Conservation (phyloP, 2,329 filamentous ascomycete genomes). For the Fusarium sp. region DNA sequence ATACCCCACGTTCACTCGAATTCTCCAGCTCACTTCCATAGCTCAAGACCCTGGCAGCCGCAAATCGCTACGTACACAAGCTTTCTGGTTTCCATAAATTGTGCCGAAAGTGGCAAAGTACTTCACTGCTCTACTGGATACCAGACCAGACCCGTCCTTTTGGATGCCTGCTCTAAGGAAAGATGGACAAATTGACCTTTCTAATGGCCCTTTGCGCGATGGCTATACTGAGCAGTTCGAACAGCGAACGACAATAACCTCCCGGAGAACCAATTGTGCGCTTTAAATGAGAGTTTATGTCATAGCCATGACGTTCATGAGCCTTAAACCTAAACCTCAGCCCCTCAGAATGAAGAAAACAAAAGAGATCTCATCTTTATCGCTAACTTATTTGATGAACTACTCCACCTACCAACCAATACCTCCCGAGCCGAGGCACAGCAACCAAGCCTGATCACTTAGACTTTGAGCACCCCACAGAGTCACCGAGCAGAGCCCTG, state of each 20-base stretch:
- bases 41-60: constrained; percentile 9
- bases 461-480: constrained; percentile 28
- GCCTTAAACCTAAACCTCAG: constrained; percentile 15
- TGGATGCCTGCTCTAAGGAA: constrained; percentile 20
- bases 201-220: constrained; percentile 15
- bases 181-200: constrained; percentile 26
- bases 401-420: constrained; percentile 21
- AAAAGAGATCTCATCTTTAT: constrained; percentile 6
- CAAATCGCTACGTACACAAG: constrained; percentile 24
- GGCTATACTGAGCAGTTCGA: constrained; percentile 14
- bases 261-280: background rate
- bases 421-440: constrained; percentile 32
- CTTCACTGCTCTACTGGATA: constrained; percentile 1
- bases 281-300: constrained; percentile 8
- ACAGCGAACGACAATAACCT: constrained; percentile 3
- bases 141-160: constrained; percentile 6
- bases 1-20: constrained; percentile 5
- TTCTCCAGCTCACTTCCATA: constrained; percentile 11
- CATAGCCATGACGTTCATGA: constrained; percentile 19
- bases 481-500: constrained; percentile 17
- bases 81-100: constrained; percentile 29
- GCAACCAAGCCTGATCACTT: constrained; percentile 10
- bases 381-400: constrained; percentile 1
- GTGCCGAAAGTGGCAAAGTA: constrained; percentile 33
- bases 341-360: constrained; percentile 11